Percentiles rank a stretch among this genome's conserved stretches.
Evolutionary conservation across 257 asterid species (phyloP).

Genomic region (Solanum megistacrolobum): DNA sequence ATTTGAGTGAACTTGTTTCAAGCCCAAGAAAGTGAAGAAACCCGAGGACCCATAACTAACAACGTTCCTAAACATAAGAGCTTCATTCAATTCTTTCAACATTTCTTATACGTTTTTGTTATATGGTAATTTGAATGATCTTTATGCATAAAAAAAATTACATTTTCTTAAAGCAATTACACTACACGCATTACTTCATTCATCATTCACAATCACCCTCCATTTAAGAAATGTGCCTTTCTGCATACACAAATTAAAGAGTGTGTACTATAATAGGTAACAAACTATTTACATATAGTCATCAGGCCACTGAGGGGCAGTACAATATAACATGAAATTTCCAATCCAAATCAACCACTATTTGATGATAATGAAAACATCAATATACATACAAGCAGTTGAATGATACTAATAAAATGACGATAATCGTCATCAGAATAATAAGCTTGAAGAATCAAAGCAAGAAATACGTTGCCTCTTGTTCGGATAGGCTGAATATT

Average conservation of each 20-base stretch:
- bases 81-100: background rate
- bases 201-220: background rate
- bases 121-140: background rate
- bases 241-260: background rate
- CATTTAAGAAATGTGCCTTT: background rate
- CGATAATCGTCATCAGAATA: background rate
- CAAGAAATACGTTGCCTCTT: slow-evolving; percentile 26
- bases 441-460: slow-evolving; percentile 12
- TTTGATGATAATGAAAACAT: background rate
- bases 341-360: background rate
- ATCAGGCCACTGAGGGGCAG: background rate
- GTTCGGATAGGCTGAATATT: slow-evolving; percentile 31
- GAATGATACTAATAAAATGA: background rate
- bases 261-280: background rate
- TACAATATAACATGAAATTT: background rate
- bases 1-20: background rate
- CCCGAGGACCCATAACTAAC: background rate
- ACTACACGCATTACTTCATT: background rate
- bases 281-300: background rate
- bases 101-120: background rate
- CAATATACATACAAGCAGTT: background rate
- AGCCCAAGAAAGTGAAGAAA: background rate
- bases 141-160: background rate
- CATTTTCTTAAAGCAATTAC: background rate
- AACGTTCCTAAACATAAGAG: background rate